Base-by-base conservation (phyloP, 1,139 yeast genomes). In the Yamadazyma buinensis region DNA sequence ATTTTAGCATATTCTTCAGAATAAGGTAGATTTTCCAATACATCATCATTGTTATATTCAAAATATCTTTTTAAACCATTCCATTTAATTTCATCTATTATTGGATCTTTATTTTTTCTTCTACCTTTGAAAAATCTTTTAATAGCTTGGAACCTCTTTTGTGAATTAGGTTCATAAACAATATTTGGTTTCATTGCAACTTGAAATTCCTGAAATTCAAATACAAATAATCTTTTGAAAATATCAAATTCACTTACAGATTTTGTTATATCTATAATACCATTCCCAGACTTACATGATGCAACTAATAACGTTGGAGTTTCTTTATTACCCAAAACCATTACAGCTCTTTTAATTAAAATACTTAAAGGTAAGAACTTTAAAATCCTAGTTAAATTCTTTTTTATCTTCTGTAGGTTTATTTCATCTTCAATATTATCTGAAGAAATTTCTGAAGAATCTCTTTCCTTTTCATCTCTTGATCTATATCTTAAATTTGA, bases 1-100 rank as follows among this genome's bases (percentile, higher is more conserved):
- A 75, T 82, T 51, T 83, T 84, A 2, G 94, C 97, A 54, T 92
- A 92, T 49, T 92, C 96, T 29, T 77, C 76, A 23, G 62, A 69
- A 6, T 60, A 53, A 20, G 49, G 45, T 8, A 58, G 35, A 26
- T 48, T 43, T 14, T 47, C 67, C 43, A 42, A 59, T 51, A 48
- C 45, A 17, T 57, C 61, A 15, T 55, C 59, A 8, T 45, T 54
- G n/a, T n/a, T n/a, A 5, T 35, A 33, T 17, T 66, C 69, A 29
- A 73, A 52, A 42, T 71, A 66, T 36, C 78, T 51, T 42, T 60
- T 50, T 27, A 71, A 51, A 2, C 77, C 77, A 34, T 52, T 55
- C 76, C 76, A 70, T 32, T 37, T 28, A 28, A 35, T 39, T 12
- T 33, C 38, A 21, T 34, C 37, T 5, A 33, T 23, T 1, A 29